Percentiles rank a stretch among this genome's conserved stretches.
phyloP scores from a whole-genome alignment of 2,329 filamentous ascomycete species.

The Calonectria henricotiae region DNA sequence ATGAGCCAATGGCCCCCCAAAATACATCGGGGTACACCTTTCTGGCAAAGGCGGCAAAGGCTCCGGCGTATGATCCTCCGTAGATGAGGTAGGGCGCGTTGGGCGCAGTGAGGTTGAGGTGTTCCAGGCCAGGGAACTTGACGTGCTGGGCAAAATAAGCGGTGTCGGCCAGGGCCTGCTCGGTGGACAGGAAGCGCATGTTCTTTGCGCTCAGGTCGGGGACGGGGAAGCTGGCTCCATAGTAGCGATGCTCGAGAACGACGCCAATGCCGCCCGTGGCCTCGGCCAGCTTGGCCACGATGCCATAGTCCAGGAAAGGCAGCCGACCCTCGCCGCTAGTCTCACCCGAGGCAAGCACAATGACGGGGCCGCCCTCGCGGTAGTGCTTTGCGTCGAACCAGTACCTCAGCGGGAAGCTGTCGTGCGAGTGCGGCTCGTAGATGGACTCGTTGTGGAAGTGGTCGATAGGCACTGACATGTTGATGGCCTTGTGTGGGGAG shows the following conservation, averaged over 20 bases:
- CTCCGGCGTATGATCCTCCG: slow-evolving; percentile 88
- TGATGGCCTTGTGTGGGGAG: slow-evolving; percentile 40
- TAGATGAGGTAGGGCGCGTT: slow-evolving; percentile 83
- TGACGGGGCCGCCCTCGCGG: slow-evolving; percentile 83
- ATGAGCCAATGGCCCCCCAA: slow-evolving; percentile 85
- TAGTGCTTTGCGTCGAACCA: slow-evolving; percentile 88
- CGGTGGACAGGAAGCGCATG: slow-evolving; percentile 86
- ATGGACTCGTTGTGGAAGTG: slow-evolving; percentile 86
- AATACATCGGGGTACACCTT: slow-evolving; percentile 85
- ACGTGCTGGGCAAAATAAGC: slow-evolving; percentile 86
- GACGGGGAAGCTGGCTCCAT: slow-evolving; percentile 82
- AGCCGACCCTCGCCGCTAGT: slow-evolving; percentile 76
- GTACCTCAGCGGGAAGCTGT: slow-evolving; percentile 81
- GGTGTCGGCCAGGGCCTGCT: slow-evolving; percentile 86
- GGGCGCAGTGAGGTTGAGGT: slow-evolving; percentile 77
- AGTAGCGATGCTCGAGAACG: slow-evolving; percentile 90
- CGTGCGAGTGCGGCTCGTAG: slow-evolving; percentile 84
- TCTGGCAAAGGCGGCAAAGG: slow-evolving; percentile 83
- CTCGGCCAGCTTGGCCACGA: slow-evolving; percentile 79
- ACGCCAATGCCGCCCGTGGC: slow-evolving; percentile 84
- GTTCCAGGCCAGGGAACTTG: slow-evolving; percentile 79
- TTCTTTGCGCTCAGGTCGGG: slow-evolving; percentile 77
- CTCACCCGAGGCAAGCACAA: slow-evolving; percentile 84
- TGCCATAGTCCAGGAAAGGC: slow-evolving; percentile 83
- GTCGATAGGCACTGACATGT: slow-evolving; percentile 74